Percentiles rank a stretch among this genome's conserved stretches.
phyloP scores from a whole-genome alignment of 345 rosid genomes.

The Alliaria petiolata region DNA sequence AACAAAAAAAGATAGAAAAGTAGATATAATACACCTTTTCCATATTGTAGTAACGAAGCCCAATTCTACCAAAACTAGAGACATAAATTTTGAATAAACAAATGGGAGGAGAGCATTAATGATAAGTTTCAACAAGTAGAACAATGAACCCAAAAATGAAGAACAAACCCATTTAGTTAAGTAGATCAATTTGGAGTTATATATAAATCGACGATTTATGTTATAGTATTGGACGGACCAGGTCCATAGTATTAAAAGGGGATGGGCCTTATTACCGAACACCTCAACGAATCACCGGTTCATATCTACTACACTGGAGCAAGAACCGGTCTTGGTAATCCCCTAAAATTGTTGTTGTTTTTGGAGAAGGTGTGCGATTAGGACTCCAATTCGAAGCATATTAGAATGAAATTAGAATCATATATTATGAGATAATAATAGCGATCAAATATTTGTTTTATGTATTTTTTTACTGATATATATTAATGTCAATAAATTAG shows the following conservation, averaged over 20 bases:
- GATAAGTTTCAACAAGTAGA: neutral
- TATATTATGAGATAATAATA: neutral
- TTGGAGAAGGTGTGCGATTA: neutral
- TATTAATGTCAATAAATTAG: too few relatives aligned
- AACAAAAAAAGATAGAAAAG: neutral
- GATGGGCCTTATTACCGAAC: neutral
- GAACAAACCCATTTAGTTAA: too few relatives aligned
- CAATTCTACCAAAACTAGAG: too few relatives aligned
- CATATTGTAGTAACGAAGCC: neutral
- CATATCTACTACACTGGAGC: neutral
- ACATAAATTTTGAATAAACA: neutral
- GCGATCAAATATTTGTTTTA: neutral
- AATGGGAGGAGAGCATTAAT: neutral
- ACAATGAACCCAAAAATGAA: neutral
- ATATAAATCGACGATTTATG: too few relatives aligned
- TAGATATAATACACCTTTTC: neutral
- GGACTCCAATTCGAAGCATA: too few relatives aligned
- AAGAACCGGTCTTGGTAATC: neutral
- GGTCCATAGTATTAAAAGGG: neutral
- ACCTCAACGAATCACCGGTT: neutral
- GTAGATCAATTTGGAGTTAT: too few relatives aligned
- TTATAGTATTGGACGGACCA: neutral
- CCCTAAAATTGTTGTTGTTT: neutral
- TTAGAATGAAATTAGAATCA: too few relatives aligned
- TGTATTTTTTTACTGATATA: neutral